Evolutionary conservation across 2,329 filamentous ascomycete genomes (phyloP), one percentile per base, ranked within the genome.

Genomic region (Aspergillus udagawae): DNA sequence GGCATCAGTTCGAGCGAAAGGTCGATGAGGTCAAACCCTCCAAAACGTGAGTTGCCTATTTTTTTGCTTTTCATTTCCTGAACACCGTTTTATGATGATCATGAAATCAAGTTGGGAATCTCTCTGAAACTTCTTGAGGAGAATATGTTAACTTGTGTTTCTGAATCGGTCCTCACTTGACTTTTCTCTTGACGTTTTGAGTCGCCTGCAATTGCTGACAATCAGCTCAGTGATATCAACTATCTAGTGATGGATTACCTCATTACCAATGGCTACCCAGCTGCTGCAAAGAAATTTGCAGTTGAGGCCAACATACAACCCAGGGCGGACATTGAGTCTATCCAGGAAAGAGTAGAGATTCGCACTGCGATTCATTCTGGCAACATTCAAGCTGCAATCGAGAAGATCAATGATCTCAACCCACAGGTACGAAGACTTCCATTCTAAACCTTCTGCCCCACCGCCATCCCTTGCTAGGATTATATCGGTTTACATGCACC

Each of bases 401-500:
- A 92, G 63, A 85, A 87, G 53, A 83, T 99, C 67, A 97, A 97
- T 71, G 90, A 96, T 64, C 79, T 95, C 35, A 91, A 96, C 65
- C 90, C 92, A 65, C 87, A 94, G 84, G 94, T 99, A 86, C 77
- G 90, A 74, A 52, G n/a, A n/a, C n/a, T n/a, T n/a, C n/a, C n/a
- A n/a, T 35, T 23, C 8, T n/a, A 32, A 20, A 12, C 48, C 49
- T 38, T 44, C 25, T 49, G 54, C 32, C 57, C 50, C 41, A 25
- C 35, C 35, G 42, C 54, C 52, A 52, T 49, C 60, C 65, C 58
- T 79, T 84, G 82, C 84, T 77, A 92, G 94, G 94, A 99, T 99
- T 96, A 96, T 82, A 90, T 82, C 83, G 83, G 65, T 89, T 82
- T 92, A 96, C 93, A 99, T 99, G 94, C 94, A 99, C 94, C 94